These are phyloP conservation scores for Xylaria castorea DNA, from an alignment of 495 filamentous ascomycete genomes.

Conservation along the genomic window DNA sequence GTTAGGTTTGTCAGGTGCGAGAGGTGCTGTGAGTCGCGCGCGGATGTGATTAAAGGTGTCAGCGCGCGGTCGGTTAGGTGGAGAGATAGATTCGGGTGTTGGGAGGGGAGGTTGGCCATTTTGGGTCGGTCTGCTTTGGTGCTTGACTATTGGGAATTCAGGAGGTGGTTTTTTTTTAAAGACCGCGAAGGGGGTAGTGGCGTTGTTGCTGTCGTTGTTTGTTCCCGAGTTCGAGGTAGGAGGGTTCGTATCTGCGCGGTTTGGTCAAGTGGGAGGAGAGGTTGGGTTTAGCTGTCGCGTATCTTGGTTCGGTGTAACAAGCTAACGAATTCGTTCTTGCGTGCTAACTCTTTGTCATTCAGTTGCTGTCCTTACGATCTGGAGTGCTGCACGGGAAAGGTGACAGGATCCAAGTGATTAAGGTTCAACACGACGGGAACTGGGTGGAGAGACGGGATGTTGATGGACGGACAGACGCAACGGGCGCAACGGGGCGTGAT, in stretches of 20 bases:
- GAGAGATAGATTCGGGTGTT: slow-evolving; percentile 45
- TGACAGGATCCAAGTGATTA: neutral
- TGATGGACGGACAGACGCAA: neutral
- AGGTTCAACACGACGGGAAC: slow-evolving; percentile 1
- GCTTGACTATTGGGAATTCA: too few species aligned
- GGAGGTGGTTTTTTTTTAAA: neutral
- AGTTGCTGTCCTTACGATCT: neutral
- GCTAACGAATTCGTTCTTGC: neutral
- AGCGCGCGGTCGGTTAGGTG: slow-evolving; percentile 51
- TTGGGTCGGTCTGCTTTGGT: neutral
- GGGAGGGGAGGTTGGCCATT: slow-evolving; percentile 47
- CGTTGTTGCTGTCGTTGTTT: neutral
- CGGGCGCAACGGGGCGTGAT: neutral
- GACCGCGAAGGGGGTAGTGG: neutral
- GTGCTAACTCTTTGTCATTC: neutral
- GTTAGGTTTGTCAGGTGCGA: slow-evolving; percentile 48
- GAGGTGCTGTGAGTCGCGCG: slow-evolving; percentile 32
- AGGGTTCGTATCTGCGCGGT: neutral
- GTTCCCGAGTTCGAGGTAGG: neutral
- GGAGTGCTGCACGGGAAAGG: neutral
- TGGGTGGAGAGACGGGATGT: slow-evolving; percentile 1
- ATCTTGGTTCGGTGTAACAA: neutral
- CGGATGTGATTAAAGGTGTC: slow-evolving; percentile 53
- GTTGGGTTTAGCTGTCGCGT: neutral
- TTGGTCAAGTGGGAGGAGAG: neutral